These are phyloP conservation scores for Pharnaceum exiguum DNA, from an alignment of 148 eudicot genomes.

Conservation along the genomic window DNA sequence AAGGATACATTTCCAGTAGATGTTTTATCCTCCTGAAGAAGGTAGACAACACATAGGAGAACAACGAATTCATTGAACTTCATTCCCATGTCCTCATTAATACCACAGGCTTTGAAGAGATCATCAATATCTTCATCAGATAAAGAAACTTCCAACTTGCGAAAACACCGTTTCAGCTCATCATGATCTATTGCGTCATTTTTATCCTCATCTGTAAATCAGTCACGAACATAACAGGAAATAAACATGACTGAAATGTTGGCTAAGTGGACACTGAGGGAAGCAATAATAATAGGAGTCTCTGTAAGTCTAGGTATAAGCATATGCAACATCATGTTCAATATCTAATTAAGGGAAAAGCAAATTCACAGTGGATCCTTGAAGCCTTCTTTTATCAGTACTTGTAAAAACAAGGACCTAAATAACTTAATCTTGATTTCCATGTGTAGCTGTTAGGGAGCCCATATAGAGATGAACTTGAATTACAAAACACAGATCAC, in stretches of 20 bases:
- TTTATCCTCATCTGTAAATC: slow-evolving; percentile 62
- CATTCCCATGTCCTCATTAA: slow-evolving; percentile 56
- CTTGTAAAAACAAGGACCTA: too few species aligned
- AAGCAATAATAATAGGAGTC: not conserved
- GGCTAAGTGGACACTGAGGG: not conserved
- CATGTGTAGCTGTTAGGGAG: not conserved
- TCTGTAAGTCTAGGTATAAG: too few species aligned
- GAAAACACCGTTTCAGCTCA: slow-evolving; percentile 69
- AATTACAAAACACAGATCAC: slow-evolving; percentile 7
- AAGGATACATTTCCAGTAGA: slow-evolving; percentile 48
- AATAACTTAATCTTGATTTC: too few species aligned
- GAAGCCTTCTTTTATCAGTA: too few species aligned
- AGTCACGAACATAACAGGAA: not conserved
- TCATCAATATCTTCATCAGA: slow-evolving; percentile 72
- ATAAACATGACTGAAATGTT: not conserved
- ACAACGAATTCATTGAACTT: slow-evolving; percentile 86
- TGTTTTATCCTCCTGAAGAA: slow-evolving; percentile 62
- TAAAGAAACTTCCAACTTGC: slow-evolving; percentile 57
- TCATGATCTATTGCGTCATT: slow-evolving; percentile 70
- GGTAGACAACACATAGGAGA: slow-evolving; percentile 86
- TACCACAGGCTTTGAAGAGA: slow-evolving; percentile 72
- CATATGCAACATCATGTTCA: too few species aligned
- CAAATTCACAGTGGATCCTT: too few species aligned
- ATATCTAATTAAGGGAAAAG: too few species aligned
- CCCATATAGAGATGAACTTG: not conserved